These are phyloP conservation scores for Botrytis fragariae DNA, from an alignment of 2,329 filamentous ascomycete species.

Conservation along the genomic window DNA sequence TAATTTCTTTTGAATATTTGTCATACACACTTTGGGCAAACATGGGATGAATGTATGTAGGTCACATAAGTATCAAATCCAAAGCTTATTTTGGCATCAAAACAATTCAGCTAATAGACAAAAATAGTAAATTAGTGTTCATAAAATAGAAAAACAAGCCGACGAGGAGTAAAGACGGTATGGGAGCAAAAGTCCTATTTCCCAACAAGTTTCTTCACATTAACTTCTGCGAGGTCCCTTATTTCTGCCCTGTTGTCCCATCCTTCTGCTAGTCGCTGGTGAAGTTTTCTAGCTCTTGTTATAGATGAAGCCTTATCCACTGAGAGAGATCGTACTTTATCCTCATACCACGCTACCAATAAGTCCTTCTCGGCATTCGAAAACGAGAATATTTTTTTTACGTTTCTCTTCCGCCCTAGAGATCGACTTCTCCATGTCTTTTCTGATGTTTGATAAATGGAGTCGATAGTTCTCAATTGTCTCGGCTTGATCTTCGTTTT, in stretches of 20 bases:
- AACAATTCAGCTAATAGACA: rapidly evolving
- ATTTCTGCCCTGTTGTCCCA: neutral
- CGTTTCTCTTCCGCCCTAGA: neutral
- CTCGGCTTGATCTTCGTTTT: neutral
- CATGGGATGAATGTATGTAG: neutral
- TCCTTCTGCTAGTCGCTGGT: neutral
- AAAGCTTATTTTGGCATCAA: neutral
- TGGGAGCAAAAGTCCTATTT: neutral
- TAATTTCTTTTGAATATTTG: neutral
- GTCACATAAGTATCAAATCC: neutral
- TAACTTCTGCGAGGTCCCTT: neutral
- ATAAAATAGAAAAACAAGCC: neutral
- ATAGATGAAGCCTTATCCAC: neutral
- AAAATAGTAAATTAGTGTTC: rapidly evolving
- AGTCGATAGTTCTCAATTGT: neutral
- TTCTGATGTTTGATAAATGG: neutral
- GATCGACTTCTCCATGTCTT: neutral
- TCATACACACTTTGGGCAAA: neutral
- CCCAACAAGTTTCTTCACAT: neutral
- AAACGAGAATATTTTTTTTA: too few relatives aligned
- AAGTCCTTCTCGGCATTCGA: neutral
- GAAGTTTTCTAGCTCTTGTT: neutral
- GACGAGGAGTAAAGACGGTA: neutral
- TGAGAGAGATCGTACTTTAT: neutral
- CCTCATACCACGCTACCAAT: neutral